Base-by-base conservation (phyloP, 139 green algal genomes). In the Marvania coccoides region DNA sequence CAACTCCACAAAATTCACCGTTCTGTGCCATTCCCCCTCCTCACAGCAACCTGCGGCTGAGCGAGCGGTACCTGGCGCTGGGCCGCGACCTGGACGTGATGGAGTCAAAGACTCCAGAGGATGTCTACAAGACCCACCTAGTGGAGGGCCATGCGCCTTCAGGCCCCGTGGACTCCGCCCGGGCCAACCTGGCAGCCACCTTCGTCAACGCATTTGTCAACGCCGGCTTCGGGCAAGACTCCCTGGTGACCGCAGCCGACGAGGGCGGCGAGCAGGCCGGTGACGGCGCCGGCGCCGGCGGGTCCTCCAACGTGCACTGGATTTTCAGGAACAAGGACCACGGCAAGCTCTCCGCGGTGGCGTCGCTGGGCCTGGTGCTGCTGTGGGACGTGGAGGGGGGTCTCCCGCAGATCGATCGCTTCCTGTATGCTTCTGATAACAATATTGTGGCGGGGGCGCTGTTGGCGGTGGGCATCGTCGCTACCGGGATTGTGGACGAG, bases 131-230 rank as follows among this genome's bases (percentile, higher is more conserved):
- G 81, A 85, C 72, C 37, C 89, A 96, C 78, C 81, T 95, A 62
- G 81, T 94, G 58, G 91, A 98, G 57, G 85, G 89, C n/a, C 69
- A 87, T 2, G 69, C 76, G 24, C 72, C 86, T 51, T 23, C 71
- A 75, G 53, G 78, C 36, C 35, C 85, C 1, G 79, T 96, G 15
- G 94, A 98, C 77, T 92, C 80, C 5, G 94, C 94, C 3, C 84
- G 88, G 28, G 81, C 90, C 53, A 98, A 99, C 77, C 83, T 99
- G 58, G 90, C 94, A 0, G 80, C 84, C 35, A 96, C 94, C 1
- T 96, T 97, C 75, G 94, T 99, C 26, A 99, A 98, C 72, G 94
- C 80, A 9, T 96, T 99, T 65, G 91, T 99, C 10, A 99, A 99
- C 67, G 91, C 93, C 23, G 94, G 93, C 15, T 99, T 97, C 61